phyloP scores from a whole-genome alignment of 2,329 filamentous ascomycete species.

The Nakataea oryzae region DNA sequence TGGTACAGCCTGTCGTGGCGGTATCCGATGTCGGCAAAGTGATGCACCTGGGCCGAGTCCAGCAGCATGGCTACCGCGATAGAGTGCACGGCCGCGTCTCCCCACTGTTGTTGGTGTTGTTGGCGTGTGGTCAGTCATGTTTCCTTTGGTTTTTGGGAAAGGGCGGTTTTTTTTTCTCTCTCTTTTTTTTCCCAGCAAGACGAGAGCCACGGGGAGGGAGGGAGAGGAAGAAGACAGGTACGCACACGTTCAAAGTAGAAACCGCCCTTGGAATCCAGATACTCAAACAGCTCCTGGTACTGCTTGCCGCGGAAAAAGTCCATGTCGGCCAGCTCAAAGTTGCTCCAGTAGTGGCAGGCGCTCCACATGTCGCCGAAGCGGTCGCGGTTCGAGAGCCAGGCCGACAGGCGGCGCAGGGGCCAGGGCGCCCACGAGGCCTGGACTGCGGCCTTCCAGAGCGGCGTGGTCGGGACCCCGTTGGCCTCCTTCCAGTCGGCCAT shows the following conservation, averaged over 20 bases:
- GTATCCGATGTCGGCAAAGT: constrained; percentile 33
- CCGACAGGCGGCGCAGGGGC: constrained; percentile 26
- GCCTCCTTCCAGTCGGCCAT: constrained; percentile 28
- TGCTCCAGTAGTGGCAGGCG: constrained; percentile 36
- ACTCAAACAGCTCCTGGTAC: constrained; percentile 29
- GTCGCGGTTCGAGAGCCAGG: constrained; percentile 25
- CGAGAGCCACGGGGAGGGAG: background rate
- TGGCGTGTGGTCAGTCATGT: background rate
- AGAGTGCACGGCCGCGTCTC: constrained; percentile 32
- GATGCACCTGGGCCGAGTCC: constrained; percentile 26
- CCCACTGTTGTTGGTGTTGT: constrained; percentile 27
- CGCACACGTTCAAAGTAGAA: constrained; percentile 32
- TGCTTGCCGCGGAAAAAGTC: constrained; percentile 28
- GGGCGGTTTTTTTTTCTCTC: background rate
- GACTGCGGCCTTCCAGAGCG: constrained; percentile 29
- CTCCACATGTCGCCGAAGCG: constrained; percentile 29
- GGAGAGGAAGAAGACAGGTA: constrained; percentile 4
- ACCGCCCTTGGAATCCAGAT: constrained; percentile 27
- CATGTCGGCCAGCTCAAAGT: constrained; percentile 35
- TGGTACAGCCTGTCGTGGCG: constrained; percentile 22
- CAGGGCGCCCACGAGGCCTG: constrained; percentile 29
- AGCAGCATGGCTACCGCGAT: constrained; percentile 30
- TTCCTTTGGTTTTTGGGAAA: background rate
- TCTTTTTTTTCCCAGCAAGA: background rate
- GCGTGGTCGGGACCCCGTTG: constrained; percentile 20